These are phyloP conservation scores for Pyrus pyrifolia DNA, from an alignment of 306 rosid species.

Conservation along the genomic window DNA sequence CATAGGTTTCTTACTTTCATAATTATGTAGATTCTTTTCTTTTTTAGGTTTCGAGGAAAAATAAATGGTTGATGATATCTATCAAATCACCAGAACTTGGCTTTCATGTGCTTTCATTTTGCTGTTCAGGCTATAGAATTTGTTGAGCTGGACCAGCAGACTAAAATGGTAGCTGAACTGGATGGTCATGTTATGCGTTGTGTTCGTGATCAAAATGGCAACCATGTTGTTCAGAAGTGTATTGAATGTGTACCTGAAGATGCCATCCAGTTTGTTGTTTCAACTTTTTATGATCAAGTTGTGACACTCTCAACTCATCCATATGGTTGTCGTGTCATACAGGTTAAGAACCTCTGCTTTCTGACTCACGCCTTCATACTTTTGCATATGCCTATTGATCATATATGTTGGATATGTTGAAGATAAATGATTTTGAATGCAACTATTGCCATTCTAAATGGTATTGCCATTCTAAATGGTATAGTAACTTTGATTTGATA, in stretches of 20 bases:
- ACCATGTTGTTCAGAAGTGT: constrained; percentile 96
- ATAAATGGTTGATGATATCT: background rate
- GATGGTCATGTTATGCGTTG: constrained; percentile 94
- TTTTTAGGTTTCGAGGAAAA: background rate
- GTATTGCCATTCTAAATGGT: background rate
- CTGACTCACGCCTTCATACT: background rate
- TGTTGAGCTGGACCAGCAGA: constrained; percentile 83
- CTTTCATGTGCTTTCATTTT: background rate
- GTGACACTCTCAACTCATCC: constrained; percentile 95
- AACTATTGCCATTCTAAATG: background rate
- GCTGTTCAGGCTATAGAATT: constrained; percentile 79
- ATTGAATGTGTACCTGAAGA: constrained; percentile 94
- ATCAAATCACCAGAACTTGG: background rate
- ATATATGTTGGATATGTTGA: background rate
- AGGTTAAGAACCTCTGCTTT: constrained; percentile 35
- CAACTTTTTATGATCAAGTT: constrained; percentile 84
- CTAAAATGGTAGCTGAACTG: constrained; percentile 75
- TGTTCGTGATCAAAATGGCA: constrained; percentile 97
- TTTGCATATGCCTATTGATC: background rate
- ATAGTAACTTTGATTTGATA: constrained; percentile 20
- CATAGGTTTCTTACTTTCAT: background rate
- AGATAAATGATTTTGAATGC: background rate
- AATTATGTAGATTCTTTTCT: background rate
- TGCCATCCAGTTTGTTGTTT: constrained; percentile 69
- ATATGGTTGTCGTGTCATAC: constrained; percentile 95